Evolutionary conservation across 2,329 filamentous ascomycete species (phyloP), one percentile per base, ranked within the genome.

Genomic region (Fusarium anthophilum): DNA sequence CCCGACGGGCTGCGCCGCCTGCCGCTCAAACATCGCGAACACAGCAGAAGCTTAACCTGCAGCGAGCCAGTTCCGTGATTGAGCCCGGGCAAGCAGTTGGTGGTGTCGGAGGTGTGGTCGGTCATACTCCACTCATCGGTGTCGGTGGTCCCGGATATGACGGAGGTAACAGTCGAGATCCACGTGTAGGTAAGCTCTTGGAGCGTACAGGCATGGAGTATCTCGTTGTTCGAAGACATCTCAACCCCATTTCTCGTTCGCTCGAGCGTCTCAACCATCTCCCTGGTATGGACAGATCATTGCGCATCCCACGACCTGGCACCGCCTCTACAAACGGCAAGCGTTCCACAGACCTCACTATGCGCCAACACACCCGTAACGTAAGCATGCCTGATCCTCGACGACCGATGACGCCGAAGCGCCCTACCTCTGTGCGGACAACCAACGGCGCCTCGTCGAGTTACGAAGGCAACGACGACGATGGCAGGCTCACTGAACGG

Each of bases 31-130:
- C 89, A 73, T 93, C 91, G 61, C 87, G 92, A 20, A 93, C 91
- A 3, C 92, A 94, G 81, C 92, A 94, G 80, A 94, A 94, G 77
- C 85, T 94, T 20, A 92, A 93, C 82, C 86, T 94, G 4, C 92
- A 94, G 78, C 88, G 92, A 43, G 92, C 91, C 37, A 93, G 91
- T 78, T 93, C 92, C 8, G 90, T 89, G 73, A 91, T 94, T 54
- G 92, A 94, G 75, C 90, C 90, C 2, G 84, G 88, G 37, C 88
- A 91, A 82, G 69, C 78, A 9, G 79, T 82, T 2, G 64, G 78
- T 3, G 80, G 78, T 24, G 79, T 80, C 32, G 79, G 79, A 12
- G 84, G 85, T 10, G 82, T 83, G 4, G 82, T 83, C 13, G 84
- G 84, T 18, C 81, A 83, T 9, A 86, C 83, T 35, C 85, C 87